Conservation (phyloP, 2,329 filamentous ascomycete species). For the Cryphonectria carpinicola region DNA sequence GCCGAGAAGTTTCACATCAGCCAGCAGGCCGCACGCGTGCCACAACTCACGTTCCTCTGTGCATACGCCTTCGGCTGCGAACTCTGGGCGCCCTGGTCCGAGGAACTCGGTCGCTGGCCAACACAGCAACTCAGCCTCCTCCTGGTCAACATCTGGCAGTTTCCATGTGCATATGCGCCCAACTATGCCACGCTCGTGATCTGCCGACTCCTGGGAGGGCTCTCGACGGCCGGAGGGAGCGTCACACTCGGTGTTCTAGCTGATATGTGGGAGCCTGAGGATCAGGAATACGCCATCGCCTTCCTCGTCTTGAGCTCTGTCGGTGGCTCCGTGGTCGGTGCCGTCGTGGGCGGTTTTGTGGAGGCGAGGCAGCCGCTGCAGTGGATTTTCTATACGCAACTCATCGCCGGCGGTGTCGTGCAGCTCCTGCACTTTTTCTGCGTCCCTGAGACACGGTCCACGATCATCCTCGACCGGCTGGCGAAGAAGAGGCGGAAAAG, state of each 20-base stretch:
- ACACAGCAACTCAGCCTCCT: conserved; percentile 55
- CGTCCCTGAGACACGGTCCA: conserved; percentile 63
- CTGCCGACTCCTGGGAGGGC: conserved; percentile 52
- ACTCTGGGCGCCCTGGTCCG: conserved; percentile 59
- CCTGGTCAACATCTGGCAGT: conserved; percentile 58
- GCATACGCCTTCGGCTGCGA: conserved; percentile 54
- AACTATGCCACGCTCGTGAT: conserved; percentile 48
- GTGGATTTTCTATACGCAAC: conserved; percentile 67
- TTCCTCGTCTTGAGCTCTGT: conserved; percentile 64
- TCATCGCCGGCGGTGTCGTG: conserved; percentile 58
- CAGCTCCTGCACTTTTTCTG: conserved; percentile 51
- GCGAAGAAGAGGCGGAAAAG: conserved; percentile 58
- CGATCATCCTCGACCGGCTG: conserved; percentile 60
- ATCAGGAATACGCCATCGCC: conserved; percentile 63
- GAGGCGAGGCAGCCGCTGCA: conserved; percentile 36
- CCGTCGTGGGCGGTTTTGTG: conserved; percentile 48
- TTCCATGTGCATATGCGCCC: conserved; percentile 48
- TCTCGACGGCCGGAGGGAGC: conserved; percentile 66
- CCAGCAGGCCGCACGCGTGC: conserved; percentile 49
- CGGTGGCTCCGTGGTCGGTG: conserved; percentile 57
- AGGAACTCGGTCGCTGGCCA: conserved; percentile 56
- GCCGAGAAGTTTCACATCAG: conserved; percentile 49
- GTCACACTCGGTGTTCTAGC: conserved; percentile 68
- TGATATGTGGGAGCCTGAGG: conserved; percentile 61
- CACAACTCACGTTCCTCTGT: conserved; percentile 54